These are phyloP conservation scores for Candida gorgasii DNA, from an alignment of 805 yeast genomes.

Conservation along the genomic window DNA sequence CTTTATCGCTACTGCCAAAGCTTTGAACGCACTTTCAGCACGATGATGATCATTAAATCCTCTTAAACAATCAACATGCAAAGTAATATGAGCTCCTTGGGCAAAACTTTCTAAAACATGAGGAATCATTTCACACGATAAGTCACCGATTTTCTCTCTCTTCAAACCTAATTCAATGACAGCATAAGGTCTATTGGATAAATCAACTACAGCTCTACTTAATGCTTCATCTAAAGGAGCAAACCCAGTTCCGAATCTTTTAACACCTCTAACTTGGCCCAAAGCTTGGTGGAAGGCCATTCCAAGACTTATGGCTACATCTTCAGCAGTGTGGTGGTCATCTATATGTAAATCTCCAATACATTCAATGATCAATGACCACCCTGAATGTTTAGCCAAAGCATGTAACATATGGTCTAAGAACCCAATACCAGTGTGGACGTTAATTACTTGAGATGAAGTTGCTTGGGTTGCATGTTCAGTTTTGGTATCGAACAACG, in stretches of 20 bases:
- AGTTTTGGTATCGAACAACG: conserved; percentile 47
- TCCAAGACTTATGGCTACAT: conserved; percentile 91
- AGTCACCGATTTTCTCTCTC: conserved; percentile 90
- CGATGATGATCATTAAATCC: conserved; percentile 97
- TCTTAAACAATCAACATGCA: conserved; percentile 92
- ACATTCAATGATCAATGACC: conserved; percentile 89
- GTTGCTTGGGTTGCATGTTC: conserved; percentile 72
- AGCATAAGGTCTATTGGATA: conserved; percentile 91
- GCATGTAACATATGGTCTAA: conserved; percentile 98
- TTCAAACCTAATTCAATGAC: conserved; percentile 86
- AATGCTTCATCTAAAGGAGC: conserved; percentile 98
- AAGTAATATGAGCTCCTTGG: conserved; percentile 82
- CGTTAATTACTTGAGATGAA: conserved; percentile 67
- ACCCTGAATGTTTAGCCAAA: conserved; percentile 93
- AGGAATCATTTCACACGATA: conserved; percentile 96
- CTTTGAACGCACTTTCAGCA: conserved; percentile 95
- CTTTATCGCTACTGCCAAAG: conserved; percentile 87
- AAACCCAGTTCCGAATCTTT: conserved; percentile 88
- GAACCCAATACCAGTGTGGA: conserved; percentile 93
- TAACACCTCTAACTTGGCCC: conserved; percentile 87
- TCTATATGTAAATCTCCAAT: conserved; percentile 94
- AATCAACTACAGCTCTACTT: conserved; percentile 92
- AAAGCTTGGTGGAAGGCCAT: conserved; percentile 85
- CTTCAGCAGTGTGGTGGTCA: conserved; percentile 97
- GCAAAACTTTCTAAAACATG: conserved; percentile 95